Conservation (phyloP, 148 eudicot species). For the Rhododendron griersonianum region DNA sequence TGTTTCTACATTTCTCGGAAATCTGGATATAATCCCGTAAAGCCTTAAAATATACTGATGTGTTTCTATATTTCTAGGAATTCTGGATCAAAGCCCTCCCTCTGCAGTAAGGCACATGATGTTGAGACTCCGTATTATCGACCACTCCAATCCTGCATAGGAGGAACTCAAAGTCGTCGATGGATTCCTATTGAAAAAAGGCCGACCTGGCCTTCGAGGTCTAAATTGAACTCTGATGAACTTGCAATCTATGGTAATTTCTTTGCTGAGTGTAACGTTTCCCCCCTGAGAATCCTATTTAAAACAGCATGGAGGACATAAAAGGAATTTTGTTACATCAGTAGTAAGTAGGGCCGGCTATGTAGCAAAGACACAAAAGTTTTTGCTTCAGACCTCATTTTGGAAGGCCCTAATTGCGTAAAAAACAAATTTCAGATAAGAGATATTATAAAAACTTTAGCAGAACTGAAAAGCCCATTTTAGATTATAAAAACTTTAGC, state of each 20-base stretch:
- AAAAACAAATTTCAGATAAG: background rate
- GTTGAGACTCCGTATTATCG: slow-evolving; percentile 83
- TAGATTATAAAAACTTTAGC: background rate
- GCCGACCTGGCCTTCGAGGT: slow-evolving; percentile 82
- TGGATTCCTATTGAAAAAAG: slow-evolving; percentile 83
- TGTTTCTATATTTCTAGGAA: slow-evolving; percentile 46
- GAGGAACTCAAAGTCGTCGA: slow-evolving; percentile 78
- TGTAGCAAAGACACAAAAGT: background rate
- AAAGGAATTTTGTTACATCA: background rate
- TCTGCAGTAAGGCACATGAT: slow-evolving; percentile 73
- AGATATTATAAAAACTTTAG: background rate
- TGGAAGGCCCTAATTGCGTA: background rate
- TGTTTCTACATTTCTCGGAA: slow-evolving; percentile 42
- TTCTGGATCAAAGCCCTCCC: slow-evolving; percentile 52
- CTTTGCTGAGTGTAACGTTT: background rate
- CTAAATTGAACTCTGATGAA: slow-evolving; percentile 58
- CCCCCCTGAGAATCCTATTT: background rate
- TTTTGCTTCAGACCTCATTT: background rate
- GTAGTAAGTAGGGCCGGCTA: background rate
- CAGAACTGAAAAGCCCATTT: background rate
- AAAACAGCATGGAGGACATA: background rate
- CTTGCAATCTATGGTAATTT: slow-evolving; percentile 66
- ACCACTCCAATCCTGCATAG: slow-evolving; percentile 79
- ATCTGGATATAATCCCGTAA: slow-evolving; percentile 42
- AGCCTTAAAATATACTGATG: slow-evolving; percentile 3